Percentiles rank a stretch among this genome's conserved stretches.
Evolutionary conservation across 2,329 filamentous ascomycete genomes (phyloP).

Genomic region (Alternaria ethzedia): DNA sequence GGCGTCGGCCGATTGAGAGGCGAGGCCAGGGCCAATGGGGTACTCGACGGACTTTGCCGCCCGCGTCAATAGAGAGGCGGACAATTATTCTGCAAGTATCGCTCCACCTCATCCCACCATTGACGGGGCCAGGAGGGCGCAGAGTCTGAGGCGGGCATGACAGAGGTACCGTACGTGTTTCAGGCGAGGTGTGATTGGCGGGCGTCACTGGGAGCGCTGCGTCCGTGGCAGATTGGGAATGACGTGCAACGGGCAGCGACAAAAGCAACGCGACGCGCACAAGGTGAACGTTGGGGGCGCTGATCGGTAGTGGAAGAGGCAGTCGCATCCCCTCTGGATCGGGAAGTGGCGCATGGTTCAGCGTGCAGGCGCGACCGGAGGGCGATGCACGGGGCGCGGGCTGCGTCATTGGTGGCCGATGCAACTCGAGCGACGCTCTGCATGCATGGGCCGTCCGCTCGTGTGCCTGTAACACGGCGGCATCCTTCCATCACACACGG

Average conservation of each 20-base stretch:
- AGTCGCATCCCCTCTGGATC: conserved; percentile 13
- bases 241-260: conserved; percentile 12
- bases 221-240: conserved; percentile 13
- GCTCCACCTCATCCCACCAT: conserved; percentile 10
- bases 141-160: conserved; percentile 28
- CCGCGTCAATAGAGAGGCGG: conserved; percentile 3
- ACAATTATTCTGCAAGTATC: background rate
- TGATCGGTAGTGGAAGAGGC: conserved; percentile 1
- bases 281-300: background rate
- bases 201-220: background rate
- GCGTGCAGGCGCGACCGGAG: conserved; percentile 6
- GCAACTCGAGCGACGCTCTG: background rate
- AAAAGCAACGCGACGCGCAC: background rate
- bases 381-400: conserved; percentile 7
- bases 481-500: background rate
- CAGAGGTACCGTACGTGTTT: conserved; percentile 7
- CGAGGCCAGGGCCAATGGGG: conserved; percentile 8
- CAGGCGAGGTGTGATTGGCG: background rate
- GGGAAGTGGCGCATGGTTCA: conserved; percentile 9
- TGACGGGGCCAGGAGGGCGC: conserved; percentile 2
- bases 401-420: conserved; percentile 20
- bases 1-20: conserved; percentile 16
- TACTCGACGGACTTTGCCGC: conserved; percentile 13
- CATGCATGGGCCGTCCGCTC: background rate
- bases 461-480: background rate